A percentile compares a stretch with the other conserved stretches of the same genome.
These are phyloP conservation scores for Trebouxia sp. DNA, from an alignment of 139 green algal genomes.

Conservation along the genomic window DNA sequence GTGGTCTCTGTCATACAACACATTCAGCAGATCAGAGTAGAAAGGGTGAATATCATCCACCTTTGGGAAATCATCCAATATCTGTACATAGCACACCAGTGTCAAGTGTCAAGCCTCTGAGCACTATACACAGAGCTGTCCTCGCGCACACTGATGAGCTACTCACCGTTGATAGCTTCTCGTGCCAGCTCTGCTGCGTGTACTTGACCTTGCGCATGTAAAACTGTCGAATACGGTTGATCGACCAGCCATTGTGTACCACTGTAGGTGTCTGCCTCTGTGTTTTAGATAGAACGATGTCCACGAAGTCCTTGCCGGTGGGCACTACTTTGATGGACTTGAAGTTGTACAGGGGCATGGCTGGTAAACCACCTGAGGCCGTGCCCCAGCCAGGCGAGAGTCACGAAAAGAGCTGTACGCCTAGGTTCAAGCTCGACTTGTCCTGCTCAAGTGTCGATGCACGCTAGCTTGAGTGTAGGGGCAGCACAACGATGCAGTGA, in stretches of 20 bases:
- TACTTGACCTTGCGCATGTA: conserved; percentile 99
- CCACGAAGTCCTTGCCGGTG: conserved; percentile 91
- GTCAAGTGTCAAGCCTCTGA: neutral
- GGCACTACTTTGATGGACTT: conserved; percentile 93
- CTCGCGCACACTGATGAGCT: neutral
- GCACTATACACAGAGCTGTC: too few species aligned
- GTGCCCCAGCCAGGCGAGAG: too few species aligned
- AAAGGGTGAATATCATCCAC: conserved; percentile 98
- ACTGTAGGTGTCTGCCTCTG: conserved; percentile 98
- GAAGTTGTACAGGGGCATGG: conserved; percentile 94
- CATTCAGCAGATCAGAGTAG: conserved; percentile 98
- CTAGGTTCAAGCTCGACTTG: too few species aligned
- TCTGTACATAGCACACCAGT: conserved; percentile 46
- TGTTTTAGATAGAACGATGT: conserved; percentile 96
- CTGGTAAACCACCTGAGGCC: neutral
- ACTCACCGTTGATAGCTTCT: conserved; percentile 73
- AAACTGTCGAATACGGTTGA: conserved; percentile 97
- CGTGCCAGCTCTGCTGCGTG: conserved; percentile 93
- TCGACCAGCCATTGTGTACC: conserved; percentile 93
- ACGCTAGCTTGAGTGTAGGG: too few species aligned
- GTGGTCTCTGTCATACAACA: conserved; percentile 99
- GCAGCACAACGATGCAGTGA: too few species aligned
- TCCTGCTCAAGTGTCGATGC: too few species aligned
- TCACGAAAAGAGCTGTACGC: too few species aligned
- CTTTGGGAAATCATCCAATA: conserved; percentile 98